Evolutionary conservation across 2,329 filamentous ascomycete species (phyloP).

Genomic region (Cordyceps tenuipes): DNA sequence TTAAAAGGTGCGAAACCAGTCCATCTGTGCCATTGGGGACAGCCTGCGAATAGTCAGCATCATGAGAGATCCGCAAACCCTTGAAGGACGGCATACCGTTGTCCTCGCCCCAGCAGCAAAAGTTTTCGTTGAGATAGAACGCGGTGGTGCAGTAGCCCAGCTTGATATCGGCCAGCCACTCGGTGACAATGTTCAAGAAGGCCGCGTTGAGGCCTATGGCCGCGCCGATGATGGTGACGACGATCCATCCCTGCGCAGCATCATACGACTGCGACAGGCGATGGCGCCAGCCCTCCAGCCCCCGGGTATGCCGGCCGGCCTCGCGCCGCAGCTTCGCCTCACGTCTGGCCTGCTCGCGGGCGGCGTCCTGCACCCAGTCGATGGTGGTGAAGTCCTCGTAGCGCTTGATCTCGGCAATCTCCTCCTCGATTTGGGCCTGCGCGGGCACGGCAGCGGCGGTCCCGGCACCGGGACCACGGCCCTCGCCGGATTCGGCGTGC

Average conservation of each 20-base stretch:
- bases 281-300: constrained; percentile 67
- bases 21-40: constrained; percentile 84
- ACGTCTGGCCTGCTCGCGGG: constrained; percentile 76
- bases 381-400: constrained; percentile 99
- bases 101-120: constrained; percentile 96
- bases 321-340: constrained; percentile 66
- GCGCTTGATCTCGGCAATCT: constrained; percentile 95
- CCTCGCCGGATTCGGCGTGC: constrained; percentile 54
- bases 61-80: background rate
- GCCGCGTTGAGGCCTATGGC: constrained; percentile 91
- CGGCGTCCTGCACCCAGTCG: constrained; percentile 98
- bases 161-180: constrained; percentile 95
- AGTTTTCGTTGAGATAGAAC: constrained; percentile 95
- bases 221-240: constrained; percentile 86
- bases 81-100: constrained; percentile 44
- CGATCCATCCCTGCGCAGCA: constrained; percentile 95
- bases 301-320: constrained; percentile 62
- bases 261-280: constrained; percentile 83
- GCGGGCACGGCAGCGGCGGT: constrained; percentile 33
- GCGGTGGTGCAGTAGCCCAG: constrained; percentile 90
- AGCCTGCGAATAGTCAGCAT: constrained; percentile 46
- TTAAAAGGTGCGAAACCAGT: constrained; percentile 69
- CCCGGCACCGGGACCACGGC: constrained; percentile 29
- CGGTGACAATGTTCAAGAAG: constrained; percentile 87
- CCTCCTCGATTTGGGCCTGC: constrained; percentile 74